Evolutionary conservation across 2,329 filamentous ascomycete species (phyloP).

Genomic region (Xylaria digitata): DNA sequence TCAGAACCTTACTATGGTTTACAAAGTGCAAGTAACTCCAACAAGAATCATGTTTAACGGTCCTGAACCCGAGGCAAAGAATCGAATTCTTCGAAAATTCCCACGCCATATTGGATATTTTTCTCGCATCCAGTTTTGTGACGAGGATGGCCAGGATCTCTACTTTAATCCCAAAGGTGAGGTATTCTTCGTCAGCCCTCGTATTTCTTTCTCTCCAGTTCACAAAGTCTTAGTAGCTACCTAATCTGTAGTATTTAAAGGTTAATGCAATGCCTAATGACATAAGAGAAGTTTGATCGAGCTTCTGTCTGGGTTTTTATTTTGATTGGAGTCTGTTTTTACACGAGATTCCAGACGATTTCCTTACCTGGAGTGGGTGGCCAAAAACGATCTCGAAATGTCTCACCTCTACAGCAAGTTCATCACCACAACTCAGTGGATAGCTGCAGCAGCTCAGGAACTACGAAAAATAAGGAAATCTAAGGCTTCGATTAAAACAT

Average conservation of each 20-base stretch:
- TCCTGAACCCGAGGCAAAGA: constrained; percentile 74
- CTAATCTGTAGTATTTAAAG: neutral
- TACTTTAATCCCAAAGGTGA: constrained; percentile 62
- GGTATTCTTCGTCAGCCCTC: neutral
- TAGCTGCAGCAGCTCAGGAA: too few species aligned
- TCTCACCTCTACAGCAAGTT: too few species aligned
- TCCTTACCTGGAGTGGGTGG: too few species aligned
- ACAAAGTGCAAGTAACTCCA: constrained; percentile 70
- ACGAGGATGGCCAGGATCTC: constrained; percentile 76
- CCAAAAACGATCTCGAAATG: too few species aligned
- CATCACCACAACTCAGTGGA: too few species aligned
- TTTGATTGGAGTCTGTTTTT: neutral
- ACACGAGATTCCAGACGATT: too few species aligned
- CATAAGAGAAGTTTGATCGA: neutral
- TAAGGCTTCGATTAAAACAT: too few species aligned
- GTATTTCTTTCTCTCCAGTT: neutral
- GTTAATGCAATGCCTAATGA: neutral
- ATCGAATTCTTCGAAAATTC: constrained; percentile 77
- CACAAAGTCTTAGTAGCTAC: neutral
- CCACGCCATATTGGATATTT: constrained; percentile 70
- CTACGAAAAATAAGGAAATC: too few species aligned
- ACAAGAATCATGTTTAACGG: constrained; percentile 67
- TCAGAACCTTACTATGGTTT: constrained; percentile 61
- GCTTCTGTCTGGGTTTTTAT: neutral
- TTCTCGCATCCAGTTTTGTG: constrained; percentile 76